phyloP scores from a whole-genome alignment of 768 basidiomycete species.

The Coprinopsis sp. region DNA sequence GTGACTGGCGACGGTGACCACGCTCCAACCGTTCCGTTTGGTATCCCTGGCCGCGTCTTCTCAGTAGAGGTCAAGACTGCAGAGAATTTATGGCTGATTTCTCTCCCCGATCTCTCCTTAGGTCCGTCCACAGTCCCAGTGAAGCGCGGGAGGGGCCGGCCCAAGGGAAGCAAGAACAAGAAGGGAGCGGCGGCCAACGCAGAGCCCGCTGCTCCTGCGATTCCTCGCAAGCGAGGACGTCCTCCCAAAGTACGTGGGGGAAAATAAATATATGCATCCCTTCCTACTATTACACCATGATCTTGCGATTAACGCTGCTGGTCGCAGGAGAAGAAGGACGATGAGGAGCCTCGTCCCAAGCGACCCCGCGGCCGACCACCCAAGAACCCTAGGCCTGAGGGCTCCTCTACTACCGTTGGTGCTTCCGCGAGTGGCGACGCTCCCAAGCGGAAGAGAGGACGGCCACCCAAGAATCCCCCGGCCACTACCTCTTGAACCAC shows the following conservation, averaged over 20 bases:
- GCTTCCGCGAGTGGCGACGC: constrained; percentile 41
- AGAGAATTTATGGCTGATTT: constrained; percentile 18
- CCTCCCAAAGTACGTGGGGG: constrained; percentile 66
- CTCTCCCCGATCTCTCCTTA: constrained; percentile 23
- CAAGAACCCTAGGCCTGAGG: constrained; percentile 52
- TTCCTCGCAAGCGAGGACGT: constrained; percentile 57
- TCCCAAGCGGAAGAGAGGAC: constrained; percentile 67
- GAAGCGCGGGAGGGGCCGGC: constrained; percentile 85
- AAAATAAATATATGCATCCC: too few species aligned
- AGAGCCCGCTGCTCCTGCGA: constrained; percentile 29
- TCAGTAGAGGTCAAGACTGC: constrained; percentile 20
- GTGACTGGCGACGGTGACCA: constrained; percentile 25
- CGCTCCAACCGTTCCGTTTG: constrained; percentile 19
- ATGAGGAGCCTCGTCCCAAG: constrained; percentile 51
- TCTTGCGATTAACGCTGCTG: too few species aligned
- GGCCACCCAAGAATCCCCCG: constrained; percentile 51
- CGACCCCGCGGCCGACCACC: constrained; percentile 73
- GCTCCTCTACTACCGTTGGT: constrained; percentile 22
- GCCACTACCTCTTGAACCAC: constrained; percentile 21
- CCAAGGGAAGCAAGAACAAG: constrained; percentile 83
- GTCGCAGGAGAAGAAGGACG: constrained; percentile 41
- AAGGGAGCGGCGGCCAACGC: constrained; percentile 33
- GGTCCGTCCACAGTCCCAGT: constrained; percentile 34
- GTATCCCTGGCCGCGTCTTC: constrained; percentile 17
- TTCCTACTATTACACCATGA: too few species aligned